phyloP scores from a whole-genome alignment of 1,139 yeast genomes.

The Sugiyamaella japonica region DNA sequence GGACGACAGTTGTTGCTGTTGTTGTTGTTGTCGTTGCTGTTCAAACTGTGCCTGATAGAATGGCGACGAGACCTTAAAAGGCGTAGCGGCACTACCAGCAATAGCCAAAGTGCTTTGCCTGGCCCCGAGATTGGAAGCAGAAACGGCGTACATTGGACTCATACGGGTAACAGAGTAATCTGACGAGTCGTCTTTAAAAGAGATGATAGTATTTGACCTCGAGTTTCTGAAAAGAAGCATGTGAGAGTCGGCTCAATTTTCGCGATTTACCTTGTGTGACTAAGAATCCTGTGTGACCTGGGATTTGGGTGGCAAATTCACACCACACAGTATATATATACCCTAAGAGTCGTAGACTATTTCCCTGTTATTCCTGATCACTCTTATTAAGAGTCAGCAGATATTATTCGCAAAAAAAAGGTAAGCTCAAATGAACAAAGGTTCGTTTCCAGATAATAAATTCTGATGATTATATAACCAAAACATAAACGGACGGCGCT shows the following conservation, averaged over 20 bases:
- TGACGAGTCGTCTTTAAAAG: not conserved
- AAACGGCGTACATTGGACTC: not conserved
- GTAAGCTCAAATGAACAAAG: too few relatives aligned
- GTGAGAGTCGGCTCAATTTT: too few relatives aligned
- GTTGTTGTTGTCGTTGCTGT: not conserved
- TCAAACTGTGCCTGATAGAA: conserved; percentile 9
- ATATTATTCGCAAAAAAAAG: too few relatives aligned
- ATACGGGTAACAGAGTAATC: not conserved
- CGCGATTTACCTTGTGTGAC: too few relatives aligned
- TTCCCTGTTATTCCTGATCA: too few relatives aligned
- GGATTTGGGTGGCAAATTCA: too few relatives aligned
- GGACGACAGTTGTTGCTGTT: not conserved
- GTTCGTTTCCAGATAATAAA: too few relatives aligned
- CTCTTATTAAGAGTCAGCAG: too few relatives aligned
- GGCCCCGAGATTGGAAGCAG: conserved; percentile 2
- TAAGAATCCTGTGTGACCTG: too few relatives aligned
- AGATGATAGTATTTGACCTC: not conserved
- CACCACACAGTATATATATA: too few relatives aligned
- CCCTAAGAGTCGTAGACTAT: too few relatives aligned
- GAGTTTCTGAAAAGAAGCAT: not conserved
- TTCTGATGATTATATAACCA: too few relatives aligned
- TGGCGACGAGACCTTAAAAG: conserved; percentile 20
- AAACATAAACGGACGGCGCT: not conserved
- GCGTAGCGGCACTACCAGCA: conserved; percentile 2
- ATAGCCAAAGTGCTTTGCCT: not conserved